Conservation (phyloP, 2,329 filamentous ascomycete species). For the Xylaria sp. region DNA sequence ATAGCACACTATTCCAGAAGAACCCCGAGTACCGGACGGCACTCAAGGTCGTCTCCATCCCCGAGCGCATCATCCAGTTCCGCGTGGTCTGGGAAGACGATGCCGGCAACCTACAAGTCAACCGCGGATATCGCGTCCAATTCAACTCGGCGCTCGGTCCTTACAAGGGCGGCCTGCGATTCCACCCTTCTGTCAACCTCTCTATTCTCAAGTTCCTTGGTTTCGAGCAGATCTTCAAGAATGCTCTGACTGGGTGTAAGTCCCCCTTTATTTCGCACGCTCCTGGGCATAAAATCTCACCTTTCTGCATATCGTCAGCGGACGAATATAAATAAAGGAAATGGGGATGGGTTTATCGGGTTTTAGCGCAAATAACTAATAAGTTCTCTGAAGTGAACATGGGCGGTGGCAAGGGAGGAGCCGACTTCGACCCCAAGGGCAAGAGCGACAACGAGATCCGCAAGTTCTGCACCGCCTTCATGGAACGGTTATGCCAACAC, state of each 20-base stretch:
- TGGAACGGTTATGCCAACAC: constrained; percentile 94
- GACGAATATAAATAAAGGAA: not conserved
- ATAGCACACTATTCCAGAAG: constrained; percentile 91
- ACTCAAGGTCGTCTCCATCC: constrained; percentile 86
- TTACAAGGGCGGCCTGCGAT: constrained; percentile 96
- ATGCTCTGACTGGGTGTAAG: constrained; percentile 93
- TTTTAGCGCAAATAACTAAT: constrained; percentile 20
- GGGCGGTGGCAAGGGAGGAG: constrained; percentile 96
- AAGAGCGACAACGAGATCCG: constrained; percentile 98
- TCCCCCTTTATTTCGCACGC: constrained; percentile 44
- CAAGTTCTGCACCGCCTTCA: constrained; percentile 95
- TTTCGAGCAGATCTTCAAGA: constrained; percentile 99
- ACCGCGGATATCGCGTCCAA: constrained; percentile 95
- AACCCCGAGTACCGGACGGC: constrained; percentile 95
- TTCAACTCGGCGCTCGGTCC: constrained; percentile 98
- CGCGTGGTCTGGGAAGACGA: constrained; percentile 97
- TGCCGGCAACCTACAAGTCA: constrained; percentile 87
- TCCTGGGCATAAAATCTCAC: not conserved
- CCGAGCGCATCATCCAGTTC: constrained; percentile 97
- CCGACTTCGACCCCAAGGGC: constrained; percentile 99
- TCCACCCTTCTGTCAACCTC: constrained; percentile 89
- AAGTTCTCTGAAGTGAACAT: constrained; percentile 74
- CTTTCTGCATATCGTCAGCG: not conserved
- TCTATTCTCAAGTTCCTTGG: constrained; percentile 94
- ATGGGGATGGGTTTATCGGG: not conserved